Percentiles rank a stretch among this genome's conserved stretches.
Evolutionary conservation across 2,329 filamentous ascomycete genomes (phyloP).

Genomic region (Aspergillus thermomutatus): DNA sequence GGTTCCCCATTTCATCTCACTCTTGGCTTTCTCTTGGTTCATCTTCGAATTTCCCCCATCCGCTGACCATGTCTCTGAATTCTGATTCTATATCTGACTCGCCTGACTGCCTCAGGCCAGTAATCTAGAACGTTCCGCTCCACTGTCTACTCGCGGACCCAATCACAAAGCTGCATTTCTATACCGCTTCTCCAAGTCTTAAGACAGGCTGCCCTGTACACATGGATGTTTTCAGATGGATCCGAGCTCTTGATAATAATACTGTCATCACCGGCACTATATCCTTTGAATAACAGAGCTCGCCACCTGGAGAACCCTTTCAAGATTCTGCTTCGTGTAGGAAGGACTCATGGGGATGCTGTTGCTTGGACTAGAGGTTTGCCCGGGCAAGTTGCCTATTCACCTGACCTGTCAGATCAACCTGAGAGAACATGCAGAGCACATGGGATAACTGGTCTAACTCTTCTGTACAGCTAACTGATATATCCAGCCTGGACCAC

Average conservation of each 20-base stretch:
- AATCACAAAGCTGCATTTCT: slow-evolving; percentile 6
- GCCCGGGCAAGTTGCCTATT: not conserved
- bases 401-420: not conserved
- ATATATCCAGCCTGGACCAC: not conserved
- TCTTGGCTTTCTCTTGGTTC: not conserved
- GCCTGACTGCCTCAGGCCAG: slow-evolving; percentile 16
- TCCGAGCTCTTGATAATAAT: no score
- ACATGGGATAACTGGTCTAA: no score
- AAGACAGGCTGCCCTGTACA: not conserved
- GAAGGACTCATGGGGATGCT: not conserved
- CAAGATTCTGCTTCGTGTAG: not conserved
- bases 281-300: no score
- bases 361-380: not conserved
- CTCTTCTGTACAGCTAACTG: not conserved
- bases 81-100: not conserved
- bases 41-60: not conserved
- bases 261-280: no score
- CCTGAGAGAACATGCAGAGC: not conserved
- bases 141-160: slow-evolving; percentile 12
- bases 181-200: not conserved
- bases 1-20: not conserved
- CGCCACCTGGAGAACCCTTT: slow-evolving; percentile 2
- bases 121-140: slow-evolving; percentile 36
- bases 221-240: no score
- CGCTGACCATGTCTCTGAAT: not conserved